phyloP scores from a whole-genome alignment of 495 filamentous ascomycete species.

The Aspergillus heteromorphus region DNA sequence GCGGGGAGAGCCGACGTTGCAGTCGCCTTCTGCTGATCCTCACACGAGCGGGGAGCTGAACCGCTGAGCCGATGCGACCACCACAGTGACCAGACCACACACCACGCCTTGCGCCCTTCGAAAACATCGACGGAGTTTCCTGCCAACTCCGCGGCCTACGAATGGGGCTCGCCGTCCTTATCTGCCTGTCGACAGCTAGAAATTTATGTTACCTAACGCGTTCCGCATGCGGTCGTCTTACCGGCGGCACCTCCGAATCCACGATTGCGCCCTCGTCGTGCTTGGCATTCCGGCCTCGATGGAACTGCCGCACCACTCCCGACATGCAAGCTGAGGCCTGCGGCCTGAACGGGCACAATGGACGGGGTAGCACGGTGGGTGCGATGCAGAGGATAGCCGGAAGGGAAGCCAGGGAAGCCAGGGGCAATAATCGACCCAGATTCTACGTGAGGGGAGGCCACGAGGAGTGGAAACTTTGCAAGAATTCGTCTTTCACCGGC shows the following conservation, averaged over 20 bases:
- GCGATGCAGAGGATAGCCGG: neutral
- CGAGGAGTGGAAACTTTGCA: neutral
- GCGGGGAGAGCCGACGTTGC: constrained; percentile 12
- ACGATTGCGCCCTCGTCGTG: neutral
- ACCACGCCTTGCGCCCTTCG: neutral
- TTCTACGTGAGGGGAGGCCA: neutral
- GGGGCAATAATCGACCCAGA: neutral
- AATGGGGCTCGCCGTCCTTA: constrained; percentile 11
- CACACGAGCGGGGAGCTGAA: neutral
- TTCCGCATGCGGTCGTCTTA: constrained; percentile 11
- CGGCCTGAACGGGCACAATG: neutral
- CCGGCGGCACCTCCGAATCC: constrained; percentile 2
- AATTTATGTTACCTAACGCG: constrained; percentile 22
- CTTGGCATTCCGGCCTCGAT: neutral
- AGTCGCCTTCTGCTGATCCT: constrained; percentile 6
- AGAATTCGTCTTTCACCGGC: constrained; percentile 7
- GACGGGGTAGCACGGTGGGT: neutral
- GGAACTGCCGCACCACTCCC: neutral
- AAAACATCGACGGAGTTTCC: neutral
- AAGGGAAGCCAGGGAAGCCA: neutral
- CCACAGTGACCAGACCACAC: too few species aligned
- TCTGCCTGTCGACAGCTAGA: constrained; percentile 3
- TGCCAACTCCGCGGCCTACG: constrained; percentile 2
- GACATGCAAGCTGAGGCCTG: neutral
- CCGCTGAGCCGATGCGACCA: neutral